These are phyloP conservation scores for Mycena amicta DNA, from an alignment of 768 basidiomycete species.

Conservation along the genomic window DNA sequence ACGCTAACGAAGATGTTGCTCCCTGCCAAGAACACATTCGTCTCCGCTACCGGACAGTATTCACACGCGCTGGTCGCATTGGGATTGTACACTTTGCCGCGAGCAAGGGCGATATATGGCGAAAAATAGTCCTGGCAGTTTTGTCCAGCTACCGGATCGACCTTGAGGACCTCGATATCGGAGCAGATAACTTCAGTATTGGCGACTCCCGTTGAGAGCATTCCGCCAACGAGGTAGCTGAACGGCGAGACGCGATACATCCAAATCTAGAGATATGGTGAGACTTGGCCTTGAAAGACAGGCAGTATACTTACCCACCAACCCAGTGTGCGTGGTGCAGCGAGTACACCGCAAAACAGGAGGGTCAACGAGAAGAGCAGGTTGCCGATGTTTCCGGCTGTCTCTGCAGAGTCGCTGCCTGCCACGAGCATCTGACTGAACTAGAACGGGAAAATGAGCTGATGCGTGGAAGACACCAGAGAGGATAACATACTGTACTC, in stretches of 20 bases:
- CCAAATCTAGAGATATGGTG: constrained; percentile 30
- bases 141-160: constrained; percentile 55
- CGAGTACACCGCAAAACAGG: constrained; percentile 43
- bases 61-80: constrained; percentile 52
- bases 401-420: constrained; percentile 37
- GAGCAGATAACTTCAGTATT: constrained; percentile 48
- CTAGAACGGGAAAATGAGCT: neutral
- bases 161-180: constrained; percentile 49
- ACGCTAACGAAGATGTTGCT: constrained; percentile 60
- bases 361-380: constrained; percentile 42
- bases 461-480: neutral
- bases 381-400: constrained; percentile 42
- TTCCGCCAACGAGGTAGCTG: constrained; percentile 38
- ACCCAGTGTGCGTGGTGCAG: constrained; percentile 26
- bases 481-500: constrained; percentile 18
- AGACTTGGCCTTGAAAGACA: neutral
- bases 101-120: constrained; percentile 48
- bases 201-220: constrained; percentile 28
- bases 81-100: constrained; percentile 61
- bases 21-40: constrained; percentile 56
- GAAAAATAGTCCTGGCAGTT: constrained; percentile 57
- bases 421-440: constrained; percentile 40
- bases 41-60: constrained; percentile 59
- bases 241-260: constrained; percentile 40
- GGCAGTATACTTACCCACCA: constrained; percentile 24